Base-by-base conservation (phyloP, 768 basidiomycete species). In the Cystofilobasidium capitatum region DNA sequence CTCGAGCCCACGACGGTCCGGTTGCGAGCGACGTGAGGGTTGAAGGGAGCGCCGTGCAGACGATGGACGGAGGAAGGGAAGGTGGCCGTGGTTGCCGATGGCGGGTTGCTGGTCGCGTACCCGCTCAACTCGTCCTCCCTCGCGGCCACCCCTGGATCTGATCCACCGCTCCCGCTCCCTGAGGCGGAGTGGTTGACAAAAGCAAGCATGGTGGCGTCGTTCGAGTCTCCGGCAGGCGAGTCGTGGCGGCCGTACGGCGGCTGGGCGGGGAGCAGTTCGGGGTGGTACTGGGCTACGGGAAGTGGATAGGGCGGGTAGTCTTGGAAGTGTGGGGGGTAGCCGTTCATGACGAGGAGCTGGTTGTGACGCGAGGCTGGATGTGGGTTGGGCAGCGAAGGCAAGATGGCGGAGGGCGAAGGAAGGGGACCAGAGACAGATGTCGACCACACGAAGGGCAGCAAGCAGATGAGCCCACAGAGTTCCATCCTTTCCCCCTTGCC, bases 1-100 rank as follows among this genome's bases (percentile, higher is more conserved):
- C 74, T 74, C 60, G 67, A 74, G 2, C 74, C 70, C 1, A 76
- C 31, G 29, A 31, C 33, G 29, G 51, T 55, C 7, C 51, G 51
- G 31, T 55, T 55, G 31, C 51, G 51, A 3, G 51, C 26, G 31
- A 26, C 51, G 31, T 55, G 33, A n/a, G n/a, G n/a, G 51, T 33
- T 13, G 29, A 31, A 26, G 2, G 51, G 51, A 26, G 51, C 29
- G 5, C 7, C 51, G 5, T 31, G 51, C 51, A 31, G 51, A 31
- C 51, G 51, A 29, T 55, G 51, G 31, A 22, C 51, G 14, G 51
- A 33, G 10, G 51, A 31, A 2, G 51, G 51, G 31, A 55, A 55
- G 3, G 51, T 33, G 5, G 51, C 2, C 6, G 51, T 17, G 29
- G 51, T 55, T 16, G 51, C 51, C 5, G 51, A 55, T 17, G 51